These are phyloP conservation scores for Penicillium subrubescens DNA, from an alignment of 495 filamentous ascomycete species.

Conservation along the genomic window DNA sequence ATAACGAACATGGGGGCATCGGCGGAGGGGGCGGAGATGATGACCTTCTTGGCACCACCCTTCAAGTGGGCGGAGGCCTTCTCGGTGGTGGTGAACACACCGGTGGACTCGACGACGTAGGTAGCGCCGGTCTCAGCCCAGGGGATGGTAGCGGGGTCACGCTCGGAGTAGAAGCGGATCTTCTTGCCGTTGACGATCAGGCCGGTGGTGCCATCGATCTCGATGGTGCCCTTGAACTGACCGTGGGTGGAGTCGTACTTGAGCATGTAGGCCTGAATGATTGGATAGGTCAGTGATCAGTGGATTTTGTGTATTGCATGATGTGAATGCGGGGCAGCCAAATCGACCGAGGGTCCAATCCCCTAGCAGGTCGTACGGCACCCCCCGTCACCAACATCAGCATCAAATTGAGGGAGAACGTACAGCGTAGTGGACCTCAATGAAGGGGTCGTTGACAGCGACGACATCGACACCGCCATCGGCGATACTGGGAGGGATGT, in stretches of 20 bases:
- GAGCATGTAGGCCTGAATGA: constrained; percentile 89
- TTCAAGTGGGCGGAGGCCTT: constrained; percentile 96
- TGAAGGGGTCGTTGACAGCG: constrained; percentile 99
- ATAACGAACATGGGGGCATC: constrained; percentile 99
- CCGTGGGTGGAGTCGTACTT: constrained; percentile 98
- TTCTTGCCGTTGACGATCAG: constrained; percentile 94
- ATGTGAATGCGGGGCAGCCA: neutral
- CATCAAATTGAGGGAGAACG: constrained; percentile 37
- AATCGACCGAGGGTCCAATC: neutral
- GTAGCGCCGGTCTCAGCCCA: constrained; percentile 87
- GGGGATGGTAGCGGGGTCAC: constrained; percentile 87
- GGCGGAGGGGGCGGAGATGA: constrained; percentile 98
- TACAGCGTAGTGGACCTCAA: constrained; percentile 97
- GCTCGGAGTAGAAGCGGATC: constrained; percentile 93
- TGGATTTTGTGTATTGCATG: neutral
- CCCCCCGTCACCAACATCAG: neutral
- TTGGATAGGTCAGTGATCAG: neutral
- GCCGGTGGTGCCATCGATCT: constrained; percentile 65
- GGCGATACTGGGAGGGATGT: constrained; percentile 68
- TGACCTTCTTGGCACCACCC: constrained; percentile 98
- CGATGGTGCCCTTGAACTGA: constrained; percentile 88
- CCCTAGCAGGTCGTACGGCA: neutral
- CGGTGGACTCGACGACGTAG: constrained; percentile 98
- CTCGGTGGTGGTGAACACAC: constrained; percentile 98
- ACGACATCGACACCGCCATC: constrained; percentile 84